phyloP scores from a whole-genome alignment of 78 protist genomes.

The Anaeramoeba flamelloides region DNA sequence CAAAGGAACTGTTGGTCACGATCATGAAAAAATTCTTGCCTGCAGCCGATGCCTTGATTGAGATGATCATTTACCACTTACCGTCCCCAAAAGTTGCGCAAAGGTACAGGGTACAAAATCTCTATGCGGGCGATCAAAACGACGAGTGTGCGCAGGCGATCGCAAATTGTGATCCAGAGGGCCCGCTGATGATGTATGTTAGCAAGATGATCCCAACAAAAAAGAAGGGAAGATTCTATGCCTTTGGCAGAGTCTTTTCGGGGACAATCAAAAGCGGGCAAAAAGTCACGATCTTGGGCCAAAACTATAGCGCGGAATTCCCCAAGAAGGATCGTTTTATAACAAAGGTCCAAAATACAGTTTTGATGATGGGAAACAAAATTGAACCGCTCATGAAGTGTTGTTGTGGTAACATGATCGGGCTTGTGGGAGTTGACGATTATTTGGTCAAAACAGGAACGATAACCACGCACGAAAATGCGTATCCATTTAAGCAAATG shows the following conservation, averaged over 20 bases:
- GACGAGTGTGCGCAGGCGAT: slow-evolving; percentile 9
- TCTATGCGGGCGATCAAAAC: no score
- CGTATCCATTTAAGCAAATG: slow-evolving; percentile 78
- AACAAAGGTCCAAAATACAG: slow-evolving; percentile 90
- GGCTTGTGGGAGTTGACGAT: slow-evolving; percentile 94
- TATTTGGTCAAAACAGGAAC: slow-evolving; percentile 94
- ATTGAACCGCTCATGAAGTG: slow-evolving; percentile 68
- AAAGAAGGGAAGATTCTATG: slow-evolving; percentile 94
- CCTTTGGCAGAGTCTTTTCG: slow-evolving; percentile 99
- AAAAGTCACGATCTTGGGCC: slow-evolving; percentile 91
- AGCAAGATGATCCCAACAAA: slow-evolving; percentile 97
- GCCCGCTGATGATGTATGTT: slow-evolving; percentile 92
- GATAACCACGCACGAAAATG: slow-evolving; percentile 70
- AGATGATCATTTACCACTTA: no score
- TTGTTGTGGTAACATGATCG: slow-evolving; percentile 91
- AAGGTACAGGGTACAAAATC: no score
- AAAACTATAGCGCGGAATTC: slow-evolving; percentile 86
- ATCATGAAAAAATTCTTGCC: no score
- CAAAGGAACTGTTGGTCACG: no score
- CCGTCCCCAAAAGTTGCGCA: no score
- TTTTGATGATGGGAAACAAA: slow-evolving; percentile 95
- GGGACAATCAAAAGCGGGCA: slow-evolving; percentile 83
- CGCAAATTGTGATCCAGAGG: slow-evolving; percentile 48
- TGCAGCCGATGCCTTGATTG: no score
- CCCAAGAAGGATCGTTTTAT: slow-evolving; percentile 80